These are phyloP conservation scores for Pelomyxa schiedti DNA, from an alignment of 78 protist species.

Conservation along the genomic window DNA sequence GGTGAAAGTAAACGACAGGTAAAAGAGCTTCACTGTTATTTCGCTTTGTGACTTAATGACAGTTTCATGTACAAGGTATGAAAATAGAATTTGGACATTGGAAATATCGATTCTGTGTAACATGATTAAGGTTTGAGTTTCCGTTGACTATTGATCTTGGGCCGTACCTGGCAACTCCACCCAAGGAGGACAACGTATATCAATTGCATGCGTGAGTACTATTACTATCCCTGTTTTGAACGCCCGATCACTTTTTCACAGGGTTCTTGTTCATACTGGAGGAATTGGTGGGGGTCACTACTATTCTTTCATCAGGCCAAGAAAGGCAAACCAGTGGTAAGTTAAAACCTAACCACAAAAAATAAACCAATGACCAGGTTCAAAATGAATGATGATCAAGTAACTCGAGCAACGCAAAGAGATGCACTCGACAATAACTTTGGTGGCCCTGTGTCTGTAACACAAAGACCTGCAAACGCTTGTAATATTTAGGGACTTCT, in stretches of 20 bases:
- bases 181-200: conserved; percentile 4
- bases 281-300: conserved; percentile 92
- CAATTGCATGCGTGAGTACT: conserved; percentile 31
- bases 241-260: conserved; percentile 3
- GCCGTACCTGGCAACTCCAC: conserved; percentile 15
- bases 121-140: conserved; percentile 19
- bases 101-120: conserved; percentile 13
- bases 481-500: too few relatives aligned
- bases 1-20: conserved; percentile 80
- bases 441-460: too few relatives aligned
- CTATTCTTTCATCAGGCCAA: conserved; percentile 73
- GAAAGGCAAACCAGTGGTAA: conserved; percentile 24
- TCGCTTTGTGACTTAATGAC: conserved; percentile 3
- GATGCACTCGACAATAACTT: too few relatives aligned
- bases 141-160: conserved; percentile 24
- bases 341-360: too few relatives aligned
- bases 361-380: too few relatives aligned
- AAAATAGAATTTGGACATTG: background rate
- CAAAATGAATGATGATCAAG: too few relatives aligned
- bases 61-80: background rate
- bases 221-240: background rate
- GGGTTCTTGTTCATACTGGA: conserved; percentile 94
- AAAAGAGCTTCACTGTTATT: too few relatives aligned
- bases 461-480: too few relatives aligned
- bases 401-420: too few relatives aligned